Base-by-base conservation (phyloP, 2,329 filamentous ascomycete genomes). In the Penicillium expansum region DNA sequence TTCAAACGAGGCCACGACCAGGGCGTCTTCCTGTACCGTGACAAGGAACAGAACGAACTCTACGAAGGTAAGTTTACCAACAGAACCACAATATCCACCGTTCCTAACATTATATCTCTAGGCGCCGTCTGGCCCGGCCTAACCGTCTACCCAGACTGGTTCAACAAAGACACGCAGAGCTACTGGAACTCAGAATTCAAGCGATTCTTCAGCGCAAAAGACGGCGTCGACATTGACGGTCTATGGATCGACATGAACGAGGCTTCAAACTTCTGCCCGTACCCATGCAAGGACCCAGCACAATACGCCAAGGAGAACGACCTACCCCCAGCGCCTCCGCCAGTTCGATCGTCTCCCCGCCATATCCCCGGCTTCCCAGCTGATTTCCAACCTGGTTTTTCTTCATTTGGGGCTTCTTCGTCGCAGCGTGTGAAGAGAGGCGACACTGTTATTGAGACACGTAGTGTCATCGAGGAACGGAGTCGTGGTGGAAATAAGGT, bases 111-210 rank as follows among this genome's bases (percentile, higher is more conserved):
- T 14, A 22, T 22, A 22, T 47, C 16, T 22, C 16, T 18, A 73
- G 85, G 89, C 16, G 87, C 91, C 16, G 89, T 92, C 22, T 93
- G 90, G 90, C 87, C 90, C 6, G 90, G 90, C 44, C 81, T 85
- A 14, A 83, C 86, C 0, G 87, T 83, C 11, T 91, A 86, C 73
- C 88, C 88, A 0, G 90, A 93, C 70, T 93, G 89, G 89, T 91
- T 92, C 68, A 77, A 85, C 18, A 79, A 82, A 8, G 84, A 84
- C 50, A 83, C 85, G 1, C 80, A 85, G 47, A 67, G 74, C 1
- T 94, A 86, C 72, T 93, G 90, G 90, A 85, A 85, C 61, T 78
- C 80, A 5, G 83, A 92, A 68, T 87, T 93, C 63, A 71, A 69
- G 0, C 71, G 68, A 1, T 90, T 90, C 76, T 92, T 92, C 74